phyloP scores from a whole-genome alignment of 495 filamentous ascomycete genomes.

The Aspergillus taichungensis region DNA sequence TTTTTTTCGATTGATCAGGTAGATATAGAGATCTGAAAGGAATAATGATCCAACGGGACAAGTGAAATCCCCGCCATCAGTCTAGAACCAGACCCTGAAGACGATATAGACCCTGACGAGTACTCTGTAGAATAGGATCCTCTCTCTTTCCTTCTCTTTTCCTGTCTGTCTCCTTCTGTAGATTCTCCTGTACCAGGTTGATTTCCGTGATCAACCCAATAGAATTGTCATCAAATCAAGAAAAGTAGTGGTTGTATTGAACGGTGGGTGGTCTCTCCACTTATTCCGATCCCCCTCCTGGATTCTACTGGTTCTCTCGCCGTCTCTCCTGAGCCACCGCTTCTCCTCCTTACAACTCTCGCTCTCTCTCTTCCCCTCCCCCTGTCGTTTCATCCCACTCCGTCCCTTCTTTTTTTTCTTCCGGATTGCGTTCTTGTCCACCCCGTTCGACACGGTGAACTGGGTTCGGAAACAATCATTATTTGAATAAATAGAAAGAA shows the following conservation, averaged over 20 bases:
- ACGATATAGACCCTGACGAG: no score
- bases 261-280: no score
- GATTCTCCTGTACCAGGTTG: not conserved
- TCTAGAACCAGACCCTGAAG: no score
- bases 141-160: not conserved
- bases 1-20: no score
- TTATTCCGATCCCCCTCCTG: no score
- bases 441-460: slow-evolving; percentile 6
- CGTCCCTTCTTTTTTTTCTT: slow-evolving; percentile 13
- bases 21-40: no score
- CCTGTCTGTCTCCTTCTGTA: not conserved
- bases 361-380: slow-evolving; percentile 7
- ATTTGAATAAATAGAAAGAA: no score
- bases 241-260: not conserved
- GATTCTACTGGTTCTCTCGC: no score
- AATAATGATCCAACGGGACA: no score
- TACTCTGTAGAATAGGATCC: not conserved
- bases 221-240: not conserved
- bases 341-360: not conserved
- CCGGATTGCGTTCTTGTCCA: slow-evolving; percentile 6
- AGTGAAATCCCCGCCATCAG: no score
- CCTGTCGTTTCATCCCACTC: slow-evolving; percentile 9
- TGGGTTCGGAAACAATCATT: no score
- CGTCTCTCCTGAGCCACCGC: not conserved
- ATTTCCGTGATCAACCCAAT: not conserved